These are phyloP conservation scores for Dentipellis fragilis DNA, from an alignment of 768 basidiomycete species.

Conservation along the genomic window DNA sequence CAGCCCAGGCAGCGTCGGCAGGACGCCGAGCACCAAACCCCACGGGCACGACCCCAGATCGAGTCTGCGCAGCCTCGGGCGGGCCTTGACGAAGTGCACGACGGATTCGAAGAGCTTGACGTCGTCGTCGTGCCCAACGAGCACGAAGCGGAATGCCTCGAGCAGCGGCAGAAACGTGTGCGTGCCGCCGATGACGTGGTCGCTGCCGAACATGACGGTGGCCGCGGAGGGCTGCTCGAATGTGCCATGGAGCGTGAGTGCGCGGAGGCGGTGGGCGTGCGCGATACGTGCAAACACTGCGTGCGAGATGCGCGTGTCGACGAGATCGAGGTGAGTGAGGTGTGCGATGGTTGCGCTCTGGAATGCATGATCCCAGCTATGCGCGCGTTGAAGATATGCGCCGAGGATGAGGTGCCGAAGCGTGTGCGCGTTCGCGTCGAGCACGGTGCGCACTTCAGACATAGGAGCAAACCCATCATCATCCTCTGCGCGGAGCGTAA, in stretches of 20 bases:
- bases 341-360: conserved; percentile 52
- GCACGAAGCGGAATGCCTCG: conserved; percentile 51
- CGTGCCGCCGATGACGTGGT: conserved; percentile 45
- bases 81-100: conserved; percentile 39
- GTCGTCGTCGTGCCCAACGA: conserved; percentile 56
- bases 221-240: conserved; percentile 51
- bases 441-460: conserved; percentile 53
- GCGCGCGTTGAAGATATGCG: conserved; percentile 55
- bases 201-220: conserved; percentile 48
- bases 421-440: conserved; percentile 47
- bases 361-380: conserved; percentile 62
- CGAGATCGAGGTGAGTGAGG: conserved; percentile 60
- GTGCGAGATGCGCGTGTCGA: conserved; percentile 59
- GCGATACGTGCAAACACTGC: conserved; percentile 54
- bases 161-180: conserved; percentile 58
- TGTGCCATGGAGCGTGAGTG: conserved; percentile 56
- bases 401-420: conserved; percentile 56
- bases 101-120: conserved; percentile 41
- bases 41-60: conserved; percentile 60
- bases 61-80: conserved; percentile 39
- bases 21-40: conserved; percentile 42
- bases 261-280: conserved; percentile 49
- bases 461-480: conserved; percentile 65
- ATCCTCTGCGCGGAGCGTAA: conserved; percentile 61
- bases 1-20: conserved; percentile 41